Base-by-base conservation (phyloP, 1,139 yeast genomes). In the Kazachstania sp. region DNA sequence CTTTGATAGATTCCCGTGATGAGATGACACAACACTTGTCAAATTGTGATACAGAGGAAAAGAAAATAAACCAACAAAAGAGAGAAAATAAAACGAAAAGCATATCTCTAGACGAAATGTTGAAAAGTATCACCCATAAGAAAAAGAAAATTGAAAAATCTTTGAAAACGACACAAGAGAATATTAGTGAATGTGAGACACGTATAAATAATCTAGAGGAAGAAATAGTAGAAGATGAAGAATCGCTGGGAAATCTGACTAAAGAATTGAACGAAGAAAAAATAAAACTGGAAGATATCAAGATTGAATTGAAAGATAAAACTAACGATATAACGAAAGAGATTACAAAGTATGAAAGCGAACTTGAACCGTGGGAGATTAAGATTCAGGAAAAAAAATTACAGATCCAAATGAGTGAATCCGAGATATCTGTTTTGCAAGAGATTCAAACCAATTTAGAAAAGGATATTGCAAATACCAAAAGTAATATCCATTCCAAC, bases 361-460 rank as follows among this genome's bases (percentile, higher is more conserved):
- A 81, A 52, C 67, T 88, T 8, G 92, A 86, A 52, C 98, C 98
- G 0, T 88, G 95, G 94, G 80, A 79, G 51, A 81, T 76, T 34
- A 76, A 80, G 54, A 70, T 88, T 37, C 81, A 79, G 50, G 75
- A 75, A 26, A 83, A 83, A 49, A 81, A 79, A 51, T 78, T 86
- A 28, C 79, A 80, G 40, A 76, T 86, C 9, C 77, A 80, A 45
- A 74, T 86, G 37, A 77, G 82, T 1, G 73, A 77, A 47, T 79
- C 90, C 8, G 81, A 83, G 50, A 74, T 86, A 16, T 79, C 79
- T 39, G 73, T 87, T 65, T 62, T 85, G 13, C 65, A 69, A 31
- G 77, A 74, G 34, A 78, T 54, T 15, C 47, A 49, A 20, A 42
- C 41, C 8, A 56, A 54, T 35, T 67, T 74, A 2, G 69, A 71